phyloP scores from a whole-genome alignment of 192 early-diverging fungal genomes.

The Coemansia furcata region DNA sequence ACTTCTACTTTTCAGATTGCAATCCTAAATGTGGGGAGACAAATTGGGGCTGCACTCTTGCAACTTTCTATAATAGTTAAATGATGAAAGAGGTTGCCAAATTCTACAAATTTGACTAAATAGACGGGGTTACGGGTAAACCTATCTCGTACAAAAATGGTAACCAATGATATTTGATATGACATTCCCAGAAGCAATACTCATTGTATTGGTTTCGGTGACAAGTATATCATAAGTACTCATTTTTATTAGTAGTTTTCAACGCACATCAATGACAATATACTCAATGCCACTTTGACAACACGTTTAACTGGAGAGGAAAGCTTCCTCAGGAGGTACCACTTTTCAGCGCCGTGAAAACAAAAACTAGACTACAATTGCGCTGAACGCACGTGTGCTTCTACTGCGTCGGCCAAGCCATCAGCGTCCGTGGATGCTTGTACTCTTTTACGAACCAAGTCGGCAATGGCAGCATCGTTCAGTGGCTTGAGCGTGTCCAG shows the following conservation, averaged over 20 bases:
- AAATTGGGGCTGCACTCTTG: background rate
- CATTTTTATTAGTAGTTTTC: too few species aligned
- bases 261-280: too few species aligned
- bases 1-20: too few species aligned
- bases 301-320: background rate
- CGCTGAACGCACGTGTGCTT: conserved; percentile 7
- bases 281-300: too few species aligned
- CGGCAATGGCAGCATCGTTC: conserved; percentile 69
- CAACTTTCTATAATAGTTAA: too few species aligned
- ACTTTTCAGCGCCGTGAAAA: background rate
- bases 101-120: too few species aligned
- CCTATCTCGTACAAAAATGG: too few species aligned
- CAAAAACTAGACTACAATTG: background rate
- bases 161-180: too few species aligned
- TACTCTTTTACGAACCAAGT: conserved; percentile 67
- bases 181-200: background rate
- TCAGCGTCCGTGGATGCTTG: conserved; percentile 16
- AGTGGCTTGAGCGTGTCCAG: conserved; percentile 67
- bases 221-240: too few species aligned
- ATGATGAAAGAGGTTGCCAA: too few species aligned
- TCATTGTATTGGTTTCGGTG: too few species aligned
- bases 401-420: conserved; percentile 22
- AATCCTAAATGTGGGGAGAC: background rate
- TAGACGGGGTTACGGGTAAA: too few species aligned
- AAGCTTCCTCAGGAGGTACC: background rate